Evolutionary conservation across 768 basidiomycete species (phyloP).

Genomic region (Clitopilus passeckerianus): DNA sequence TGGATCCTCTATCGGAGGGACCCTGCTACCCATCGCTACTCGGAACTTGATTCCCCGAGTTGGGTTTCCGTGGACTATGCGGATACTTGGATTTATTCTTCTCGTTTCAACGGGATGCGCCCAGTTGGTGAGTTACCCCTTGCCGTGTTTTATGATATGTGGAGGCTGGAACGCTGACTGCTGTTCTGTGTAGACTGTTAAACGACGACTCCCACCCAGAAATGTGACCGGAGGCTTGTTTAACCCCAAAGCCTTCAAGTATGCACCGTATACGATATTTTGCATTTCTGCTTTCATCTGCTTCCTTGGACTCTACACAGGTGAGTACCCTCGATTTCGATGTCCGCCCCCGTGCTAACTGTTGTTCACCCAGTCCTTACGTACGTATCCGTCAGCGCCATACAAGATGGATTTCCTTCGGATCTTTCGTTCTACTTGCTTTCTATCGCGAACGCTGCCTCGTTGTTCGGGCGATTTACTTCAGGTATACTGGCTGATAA

Average conservation of each 20-base stretch:
- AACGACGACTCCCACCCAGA: slow-evolving; percentile 50
- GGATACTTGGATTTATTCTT: slow-evolving; percentile 63
- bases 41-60: slow-evolving; percentile 47
- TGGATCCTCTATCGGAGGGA: slow-evolving; percentile 68
- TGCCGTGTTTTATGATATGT: neutral
- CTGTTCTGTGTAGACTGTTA: slow-evolving; percentile 23
- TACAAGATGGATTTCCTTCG: slow-evolving; percentile 37
- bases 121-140: slow-evolving; percentile 37
- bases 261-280: slow-evolving; percentile 50
- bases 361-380: slow-evolving; percentile 44
- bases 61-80: slow-evolving; percentile 73
- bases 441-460: slow-evolving; percentile 63
- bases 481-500: slow-evolving; percentile 52
- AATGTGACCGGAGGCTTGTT: slow-evolving; percentile 53
- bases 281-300: slow-evolving; percentile 48
- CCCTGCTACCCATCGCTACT: slow-evolving; percentile 57
- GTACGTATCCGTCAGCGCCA: slow-evolving; percentile 59
- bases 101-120: slow-evolving; percentile 44
- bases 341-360: too few species aligned
- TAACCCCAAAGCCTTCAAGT: slow-evolving; percentile 48
- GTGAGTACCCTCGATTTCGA: slow-evolving; percentile 21
- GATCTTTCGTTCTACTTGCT: slow-evolving; percentile 61
- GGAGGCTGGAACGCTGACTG: too few species aligned
- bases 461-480: slow-evolving; percentile 53
- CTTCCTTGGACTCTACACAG: slow-evolving; percentile 70